phyloP scores from a whole-genome alignment of 208 protist genomes.

The Leishmania tropica region DNA sequence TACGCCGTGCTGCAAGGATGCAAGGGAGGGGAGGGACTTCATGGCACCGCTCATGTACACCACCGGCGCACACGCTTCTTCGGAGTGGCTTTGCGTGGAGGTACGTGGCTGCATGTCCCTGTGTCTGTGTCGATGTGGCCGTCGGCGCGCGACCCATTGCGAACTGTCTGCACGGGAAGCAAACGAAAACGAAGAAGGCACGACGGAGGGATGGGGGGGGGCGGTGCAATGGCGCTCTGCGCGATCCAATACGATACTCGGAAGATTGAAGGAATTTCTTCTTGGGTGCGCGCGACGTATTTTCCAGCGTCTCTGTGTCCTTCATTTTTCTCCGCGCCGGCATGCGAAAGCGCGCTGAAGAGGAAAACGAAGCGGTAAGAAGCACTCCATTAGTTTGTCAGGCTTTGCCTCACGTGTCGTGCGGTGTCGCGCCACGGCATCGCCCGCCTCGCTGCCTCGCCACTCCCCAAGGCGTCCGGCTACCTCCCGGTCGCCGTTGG shows the following conservation, averaged over 20 bases:
- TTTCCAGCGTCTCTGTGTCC: not conserved
- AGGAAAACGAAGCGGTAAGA: not conserved
- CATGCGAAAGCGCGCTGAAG: not conserved
- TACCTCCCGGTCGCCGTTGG: not conserved
- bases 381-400: not conserved
- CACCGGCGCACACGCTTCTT: not conserved
- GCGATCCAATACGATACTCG: not conserved
- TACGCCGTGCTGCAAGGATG: not conserved
- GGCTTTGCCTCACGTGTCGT: not conserved
- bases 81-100: not conserved
- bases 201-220: not conserved
- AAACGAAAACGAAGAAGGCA: not conserved
- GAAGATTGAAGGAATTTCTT: not conserved
- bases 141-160: not conserved
- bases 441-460: not conserved
- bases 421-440: not conserved
- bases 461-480: not conserved
- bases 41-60: not conserved
- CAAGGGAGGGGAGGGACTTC: not conserved
- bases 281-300: not conserved
- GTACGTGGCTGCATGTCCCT: not conserved
- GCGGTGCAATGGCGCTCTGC: not conserved
- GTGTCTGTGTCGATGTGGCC: not conserved
- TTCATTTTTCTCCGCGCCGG: not conserved
- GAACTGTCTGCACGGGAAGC: not conserved